These are phyloP conservation scores for Mycothermus thermophilus DNA, from an alignment of 495 filamentous ascomycete genomes.

Conservation along the genomic window DNA sequence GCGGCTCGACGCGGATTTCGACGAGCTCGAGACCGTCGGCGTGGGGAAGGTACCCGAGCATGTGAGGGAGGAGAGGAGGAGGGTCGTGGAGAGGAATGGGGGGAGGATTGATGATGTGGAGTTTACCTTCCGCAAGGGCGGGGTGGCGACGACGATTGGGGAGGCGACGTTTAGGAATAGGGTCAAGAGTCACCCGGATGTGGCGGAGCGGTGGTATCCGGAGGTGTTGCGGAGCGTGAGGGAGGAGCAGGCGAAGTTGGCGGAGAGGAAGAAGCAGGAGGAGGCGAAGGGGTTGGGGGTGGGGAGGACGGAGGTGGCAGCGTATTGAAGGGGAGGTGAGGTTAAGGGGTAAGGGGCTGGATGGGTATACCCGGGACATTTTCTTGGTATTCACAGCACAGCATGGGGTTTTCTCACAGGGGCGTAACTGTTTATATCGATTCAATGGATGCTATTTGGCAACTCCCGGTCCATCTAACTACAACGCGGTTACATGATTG, in stretches of 20 bases:
- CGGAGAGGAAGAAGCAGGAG: slow-evolving; percentile 15
- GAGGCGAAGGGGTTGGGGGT: slow-evolving; percentile 13
- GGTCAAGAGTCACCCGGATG: slow-evolving; percentile 83
- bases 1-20: slow-evolving; percentile 64
- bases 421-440: too few relatives aligned
- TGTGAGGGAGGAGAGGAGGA: slow-evolving; percentile 43
- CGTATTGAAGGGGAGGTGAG: too few relatives aligned
- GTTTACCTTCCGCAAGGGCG: slow-evolving; percentile 59
- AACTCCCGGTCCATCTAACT: too few relatives aligned
- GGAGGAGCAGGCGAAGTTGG: slow-evolving; percentile 29
- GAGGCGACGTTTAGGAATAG: slow-evolving; percentile 77
- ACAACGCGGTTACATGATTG: too few relatives aligned
- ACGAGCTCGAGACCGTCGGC: slow-evolving; percentile 42
- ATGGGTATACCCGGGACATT: too few relatives aligned
- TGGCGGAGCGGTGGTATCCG: slow-evolving; percentile 75
- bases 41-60: slow-evolving; percentile 54
- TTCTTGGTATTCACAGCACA: too few relatives aligned
- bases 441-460: too few relatives aligned
- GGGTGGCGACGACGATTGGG: slow-evolving; percentile 49
- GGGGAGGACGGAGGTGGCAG: slow-evolving; percentile 12
- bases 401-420: too few relatives aligned
- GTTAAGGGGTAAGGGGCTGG: too few relatives aligned
- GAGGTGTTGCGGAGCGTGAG: slow-evolving; percentile 43
- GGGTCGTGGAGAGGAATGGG: slow-evolving; percentile 35
- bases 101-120: slow-evolving; percentile 55